Evolutionary conservation across 805 yeast species (phyloP).

Genomic region (Zygotorulaspora chibaensis): DNA sequence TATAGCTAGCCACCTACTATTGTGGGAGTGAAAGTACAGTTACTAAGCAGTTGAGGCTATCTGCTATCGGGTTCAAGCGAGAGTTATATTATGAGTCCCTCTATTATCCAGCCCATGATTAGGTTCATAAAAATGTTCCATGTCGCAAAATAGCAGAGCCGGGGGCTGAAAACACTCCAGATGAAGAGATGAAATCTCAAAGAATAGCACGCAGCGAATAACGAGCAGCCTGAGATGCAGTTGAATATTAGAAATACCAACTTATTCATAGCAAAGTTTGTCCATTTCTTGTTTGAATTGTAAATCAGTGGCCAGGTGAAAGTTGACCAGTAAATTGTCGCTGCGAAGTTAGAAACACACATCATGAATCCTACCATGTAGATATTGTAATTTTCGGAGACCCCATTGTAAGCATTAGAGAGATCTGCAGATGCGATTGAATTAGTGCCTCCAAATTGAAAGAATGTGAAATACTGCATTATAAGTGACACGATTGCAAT

Average conservation of each 20-base stretch:
- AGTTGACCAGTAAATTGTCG: slow-evolving; percentile 77
- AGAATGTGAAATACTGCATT: slow-evolving; percentile 73
- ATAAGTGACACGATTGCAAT: slow-evolving; percentile 36
- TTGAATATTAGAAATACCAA: slow-evolving; percentile 47
- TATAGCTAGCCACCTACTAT: too few relatives aligned
- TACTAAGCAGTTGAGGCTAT: too few relatives aligned
- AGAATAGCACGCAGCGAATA: slow-evolving; percentile 64
- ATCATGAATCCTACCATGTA: slow-evolving; percentile 71
- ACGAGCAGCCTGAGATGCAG: slow-evolving; percentile 51
- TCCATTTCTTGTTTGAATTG: slow-evolving; percentile 12
- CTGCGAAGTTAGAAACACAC: slow-evolving; percentile 78
- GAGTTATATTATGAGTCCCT: slow-evolving; percentile 6
- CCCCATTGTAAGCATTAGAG: slow-evolving; percentile 89
- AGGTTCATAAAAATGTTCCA: slow-evolving; percentile 60
- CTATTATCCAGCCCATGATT: slow-evolving; percentile 38
- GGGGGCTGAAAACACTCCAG: slow-evolving; percentile 98
- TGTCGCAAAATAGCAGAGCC: slow-evolving; percentile 69
- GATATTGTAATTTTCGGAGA: slow-evolving; percentile 59
- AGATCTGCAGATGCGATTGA: slow-evolving; percentile 88
- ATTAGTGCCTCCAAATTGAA: slow-evolving; percentile 86
- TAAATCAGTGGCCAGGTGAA: slow-evolving; percentile 23
- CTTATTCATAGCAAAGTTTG: slow-evolving; percentile 16
- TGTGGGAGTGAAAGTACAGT: too few relatives aligned
- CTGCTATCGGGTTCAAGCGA: too few relatives aligned
- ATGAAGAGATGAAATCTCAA: slow-evolving; percentile 84